Conservation (phyloP, 345 rosid species). For the Brassica carinata region DNA sequence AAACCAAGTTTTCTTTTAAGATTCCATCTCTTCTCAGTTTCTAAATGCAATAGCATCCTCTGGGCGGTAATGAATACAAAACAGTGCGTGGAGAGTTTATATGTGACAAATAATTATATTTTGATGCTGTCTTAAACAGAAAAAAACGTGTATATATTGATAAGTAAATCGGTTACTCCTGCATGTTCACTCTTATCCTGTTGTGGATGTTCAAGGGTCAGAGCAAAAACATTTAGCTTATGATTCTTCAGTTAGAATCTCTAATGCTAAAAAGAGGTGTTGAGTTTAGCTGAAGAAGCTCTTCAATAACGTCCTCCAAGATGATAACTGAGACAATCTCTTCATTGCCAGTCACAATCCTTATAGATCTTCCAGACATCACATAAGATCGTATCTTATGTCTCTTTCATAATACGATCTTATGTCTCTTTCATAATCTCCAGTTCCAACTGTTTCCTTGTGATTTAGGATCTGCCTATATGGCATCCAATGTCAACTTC, state of each 20-base stretch:
- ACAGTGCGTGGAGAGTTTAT: neutral
- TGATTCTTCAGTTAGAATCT: neutral
- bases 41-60: neutral
- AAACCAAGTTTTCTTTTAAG: neutral
- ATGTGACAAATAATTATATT: neutral
- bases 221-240: slow-evolving; percentile 4
- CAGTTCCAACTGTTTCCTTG: slow-evolving; percentile 19
- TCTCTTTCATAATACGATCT: slow-evolving; percentile 18
- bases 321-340: slow-evolving; percentile 87
- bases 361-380: slow-evolving; percentile 45
- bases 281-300: slow-evolving; percentile 87
- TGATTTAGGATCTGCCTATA: slow-evolving; percentile 19
- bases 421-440: slow-evolving; percentile 16
- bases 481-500: slow-evolving; percentile 35
- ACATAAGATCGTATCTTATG: slow-evolving; percentile 25
- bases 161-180: slow-evolving; percentile 9
- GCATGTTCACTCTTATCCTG: slow-evolving; percentile 86
- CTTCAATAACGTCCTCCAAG: slow-evolving; percentile 98
- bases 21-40: neutral
- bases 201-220: slow-evolving; percentile 68
- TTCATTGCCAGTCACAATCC: slow-evolving; percentile 62
- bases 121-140: neutral
- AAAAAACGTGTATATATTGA: neutral
- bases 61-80: neutral
- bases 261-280: neutral